Evolutionary conservation across 352 stramenopile genomes (phyloP), one percentile per base, ranked within the genome.

Genomic region (Phytophthora meadii): DNA sequence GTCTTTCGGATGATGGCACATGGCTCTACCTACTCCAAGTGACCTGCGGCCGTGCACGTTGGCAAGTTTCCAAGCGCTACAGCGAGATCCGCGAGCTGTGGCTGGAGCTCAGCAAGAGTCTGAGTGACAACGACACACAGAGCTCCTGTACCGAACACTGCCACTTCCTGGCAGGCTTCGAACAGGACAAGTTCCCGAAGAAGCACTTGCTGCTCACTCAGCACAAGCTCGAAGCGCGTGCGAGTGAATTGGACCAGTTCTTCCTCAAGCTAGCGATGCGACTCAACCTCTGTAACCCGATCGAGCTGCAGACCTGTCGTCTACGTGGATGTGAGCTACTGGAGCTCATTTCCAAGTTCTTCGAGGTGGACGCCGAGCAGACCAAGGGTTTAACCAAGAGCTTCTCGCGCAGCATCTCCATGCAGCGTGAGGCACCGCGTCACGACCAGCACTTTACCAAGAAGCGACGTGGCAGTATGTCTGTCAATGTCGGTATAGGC

Each of bases 181-280:
- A 92, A 54, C 67, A 71, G 48, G 81, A 90, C 74, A 89, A 88
- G 65, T 92, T 92, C 65, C 84, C 84, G 14, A 90, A 89, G 69
- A 90, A 88, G 64, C 77, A 82, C 39, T 50, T 92, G 28, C 54
- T 90, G 34, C 78, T 90, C 53, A 90, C 81, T n/a, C 78, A 84
- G 50, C 82, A 79, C 53, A 82, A 76, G 58, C 70, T 92, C 27
- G 79, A 90, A 37, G 67, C 70, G 17, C 79, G 79, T 11, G 79
- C 79, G 2, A 71, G 72, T 7, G 76, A 85, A 14, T 65, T 92
- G 10, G 76, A 92, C 39, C 68, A 69, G 14, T 84, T 89, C 55
- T 88, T 92, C 41, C 69, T 86, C 41, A 81, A 81, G 55, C 67
- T 92, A 17, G 72, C 74, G 12, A 87, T 90, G 78, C 81, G 84